Base-by-base conservation (phyloP, 805 yeast species). In the Millerozyma miso region DNA sequence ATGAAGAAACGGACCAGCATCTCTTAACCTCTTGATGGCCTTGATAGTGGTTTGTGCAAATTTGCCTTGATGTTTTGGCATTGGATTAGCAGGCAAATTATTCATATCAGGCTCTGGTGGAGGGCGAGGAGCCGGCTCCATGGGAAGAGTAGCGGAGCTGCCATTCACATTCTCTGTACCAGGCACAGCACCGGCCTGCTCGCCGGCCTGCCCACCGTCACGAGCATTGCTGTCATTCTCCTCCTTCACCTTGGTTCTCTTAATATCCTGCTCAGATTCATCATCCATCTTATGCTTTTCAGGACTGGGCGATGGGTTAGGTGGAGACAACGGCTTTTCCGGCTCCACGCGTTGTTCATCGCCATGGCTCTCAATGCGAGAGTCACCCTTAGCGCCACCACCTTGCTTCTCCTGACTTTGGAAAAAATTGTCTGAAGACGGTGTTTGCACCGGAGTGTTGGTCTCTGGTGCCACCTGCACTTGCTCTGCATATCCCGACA, bases 11-110 rank as follows among this genome's bases (percentile, higher is more conserved):
- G 98, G 98, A 13, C 74, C 80, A 1, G 98, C 95, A 65, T 93
- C 99, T 63, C 89, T 88, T 56, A 91, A 75, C 48, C 98, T 73
- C 62, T 86, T 88, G 48, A 93, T 83, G 10, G 95, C 90, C 55
- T 90, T 87, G 39, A 93, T 74, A 1, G 90, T 79, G 48, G 87
- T 85, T 15, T 79, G 52, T 1, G 91, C 88, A 57, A 83, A 90
- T 56, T 84, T 85, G 53, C 78, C 76, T 65, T 93, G 98, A 63
- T 93, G 97, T 40, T 76, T 72, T 19, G 93, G 91, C 52, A 86
- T 67, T 14, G 95, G 91, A 49, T 71, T 57, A 10, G 53, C 69
- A 2, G 91, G 87, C 18, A 85, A 68, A 50, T 82, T 81, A 54
- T 77, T 56, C 82, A 82, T 76, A 54, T 83, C 89, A 0, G 90